Evolutionary conservation across 2,329 filamentous ascomycete genomes (phyloP).

Genomic region (Hypoxylon sp.): DNA sequence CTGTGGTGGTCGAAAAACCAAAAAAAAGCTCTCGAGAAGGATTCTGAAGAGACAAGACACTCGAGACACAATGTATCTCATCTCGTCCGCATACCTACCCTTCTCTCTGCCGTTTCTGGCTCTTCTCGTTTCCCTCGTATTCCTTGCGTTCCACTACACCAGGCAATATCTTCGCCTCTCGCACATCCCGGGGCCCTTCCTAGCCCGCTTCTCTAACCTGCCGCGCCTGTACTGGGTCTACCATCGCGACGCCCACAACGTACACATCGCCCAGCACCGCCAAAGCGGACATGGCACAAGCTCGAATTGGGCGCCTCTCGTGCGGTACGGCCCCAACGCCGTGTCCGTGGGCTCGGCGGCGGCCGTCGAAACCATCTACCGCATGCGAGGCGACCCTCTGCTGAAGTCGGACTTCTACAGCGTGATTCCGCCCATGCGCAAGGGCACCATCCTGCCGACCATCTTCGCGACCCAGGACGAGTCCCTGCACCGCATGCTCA

Average conservation of each 20-base stretch:
- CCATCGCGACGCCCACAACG: conserved; percentile 22
- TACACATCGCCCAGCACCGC: conserved; percentile 30
- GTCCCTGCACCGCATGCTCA: conserved; percentile 40
- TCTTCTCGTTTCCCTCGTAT: not conserved
- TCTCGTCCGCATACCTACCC: not conserved
- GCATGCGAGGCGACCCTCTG: conserved; percentile 15
- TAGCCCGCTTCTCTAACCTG: conserved; percentile 29
- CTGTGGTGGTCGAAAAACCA: not conserved
- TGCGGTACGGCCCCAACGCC: conserved; percentile 35
- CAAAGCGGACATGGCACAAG: not conserved
- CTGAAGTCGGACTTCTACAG: conserved; percentile 46
- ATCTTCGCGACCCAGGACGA: conserved; percentile 49
- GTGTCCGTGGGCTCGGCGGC: conserved; percentile 15
- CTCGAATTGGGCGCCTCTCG: conserved; percentile 8
- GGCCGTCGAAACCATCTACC: conserved; percentile 30
- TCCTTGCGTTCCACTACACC: not conserved
- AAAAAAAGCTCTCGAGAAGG: not conserved
- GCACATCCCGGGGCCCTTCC: conserved; percentile 34
- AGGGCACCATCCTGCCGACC: conserved; percentile 40
- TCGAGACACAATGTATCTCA: not conserved
- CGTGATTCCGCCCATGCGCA: conserved; percentile 42
- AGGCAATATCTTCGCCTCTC: conserved; percentile 23
- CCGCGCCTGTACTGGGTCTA: conserved; percentile 33
- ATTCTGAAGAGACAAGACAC: not conserved
- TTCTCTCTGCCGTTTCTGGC: not conserved